Conservation (phyloP, 176 grass and related monocot species). For the Otatea glauca region DNA sequence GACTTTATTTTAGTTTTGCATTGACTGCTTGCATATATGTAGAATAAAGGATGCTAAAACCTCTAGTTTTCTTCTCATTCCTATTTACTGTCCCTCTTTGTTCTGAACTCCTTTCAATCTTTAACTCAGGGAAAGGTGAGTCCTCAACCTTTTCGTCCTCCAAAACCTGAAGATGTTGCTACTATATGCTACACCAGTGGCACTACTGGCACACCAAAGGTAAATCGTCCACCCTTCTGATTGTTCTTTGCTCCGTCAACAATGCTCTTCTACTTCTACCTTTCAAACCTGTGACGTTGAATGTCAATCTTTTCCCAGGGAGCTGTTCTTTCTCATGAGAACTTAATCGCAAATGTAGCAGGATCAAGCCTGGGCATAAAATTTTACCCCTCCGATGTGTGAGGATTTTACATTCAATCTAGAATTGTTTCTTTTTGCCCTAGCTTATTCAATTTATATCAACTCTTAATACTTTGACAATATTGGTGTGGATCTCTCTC, state of each 20-base stretch:
- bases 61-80: slow-evolving; percentile 36
- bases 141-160: slow-evolving; percentile 71
- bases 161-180: slow-evolving; percentile 87
- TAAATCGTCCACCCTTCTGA: slow-evolving; percentile 35
- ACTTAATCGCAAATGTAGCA: slow-evolving; percentile 90
- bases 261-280: slow-evolving; percentile 3
- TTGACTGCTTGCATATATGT: background rate
- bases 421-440: background rate
- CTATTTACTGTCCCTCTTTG: slow-evolving; percentile 5
- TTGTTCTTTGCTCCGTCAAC: slow-evolving; percentile 21
- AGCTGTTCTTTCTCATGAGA: slow-evolving; percentile 85
- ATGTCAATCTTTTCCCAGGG: slow-evolving; percentile 65
- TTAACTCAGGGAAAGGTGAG: slow-evolving; percentile 65
- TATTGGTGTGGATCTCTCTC: slow-evolving; percentile 6
- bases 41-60: background rate
- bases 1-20: background rate
- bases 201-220: slow-evolving; percentile 94
- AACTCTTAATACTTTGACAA: slow-evolving; percentile 8
- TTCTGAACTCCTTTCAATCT: background rate
- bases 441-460: background rate
- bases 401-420: slow-evolving; percentile 41
- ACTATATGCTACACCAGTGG: slow-evolving; percentile 99
- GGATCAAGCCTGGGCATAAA: slow-evolving; percentile 55
- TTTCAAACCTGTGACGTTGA: slow-evolving; percentile 34
- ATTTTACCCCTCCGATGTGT: slow-evolving; percentile 89